Evolutionary conservation across 495 filamentous ascomycete species (phyloP), one percentile per base, ranked within the genome.

Genomic region (Choiromyces venosus): DNA sequence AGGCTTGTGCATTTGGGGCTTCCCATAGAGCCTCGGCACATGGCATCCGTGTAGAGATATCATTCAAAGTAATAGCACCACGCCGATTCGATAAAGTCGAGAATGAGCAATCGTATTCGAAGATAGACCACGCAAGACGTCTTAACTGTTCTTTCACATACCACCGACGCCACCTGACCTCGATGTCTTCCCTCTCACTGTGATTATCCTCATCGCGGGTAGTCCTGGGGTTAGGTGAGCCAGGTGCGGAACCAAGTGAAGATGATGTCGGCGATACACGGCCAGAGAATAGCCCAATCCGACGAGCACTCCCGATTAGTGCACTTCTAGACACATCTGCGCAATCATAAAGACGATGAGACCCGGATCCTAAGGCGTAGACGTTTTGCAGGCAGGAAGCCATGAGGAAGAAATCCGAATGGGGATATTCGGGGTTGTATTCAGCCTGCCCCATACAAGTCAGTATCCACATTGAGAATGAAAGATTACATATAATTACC

Each of bases 71-170:
- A n/a, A 82, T 81, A 21, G 81, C 81, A 36, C 81, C 81, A 37
- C 81, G 76, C 12, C 81, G 76, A 65, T 80, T 82, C 25, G 81
- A 82, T 44, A 82, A 66, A 1, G 81, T 82, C 3, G 81, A 82
- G 46, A 82, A 82, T 25, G 76, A 81, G 61, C 74, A 82, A 69
- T 82, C 81, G 40, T 82, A 82, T 38, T 82, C 81, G 40, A 82
- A 82, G 19, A 82, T 81, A 29, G 82, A 76, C 81, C 81, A 82
- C 29, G 81, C 81, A 33, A 82, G 73, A 29, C 81, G 74, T 36
- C 76, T 78, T 36, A 79, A 71, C 35, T 76, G 71, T 61, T 82
- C 81, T n/a, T 76, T 71, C 46, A 76, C 78, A 29, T 74, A 71
- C 81, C 81, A 82, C 39, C 76, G 35, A 29, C 68, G 73, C 81